These are phyloP conservation scores for Vigna hirtella DNA, from an alignment of 306 rosid genomes.

Conservation along the genomic window DNA sequence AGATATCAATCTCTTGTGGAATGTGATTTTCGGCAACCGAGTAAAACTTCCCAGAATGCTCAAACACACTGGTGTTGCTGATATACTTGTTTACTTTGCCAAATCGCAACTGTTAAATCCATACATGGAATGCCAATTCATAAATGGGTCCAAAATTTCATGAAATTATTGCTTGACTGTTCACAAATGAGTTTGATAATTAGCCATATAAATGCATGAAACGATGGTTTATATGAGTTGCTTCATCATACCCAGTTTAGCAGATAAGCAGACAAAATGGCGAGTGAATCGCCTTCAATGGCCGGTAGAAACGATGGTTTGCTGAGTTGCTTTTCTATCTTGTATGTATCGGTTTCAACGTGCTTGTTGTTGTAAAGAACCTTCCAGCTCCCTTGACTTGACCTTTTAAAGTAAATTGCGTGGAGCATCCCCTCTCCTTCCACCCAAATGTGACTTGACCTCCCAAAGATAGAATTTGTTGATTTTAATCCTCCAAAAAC, in stretches of 20 bases:
- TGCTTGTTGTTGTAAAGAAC: slow-evolving; percentile 65
- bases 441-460: slow-evolving; percentile 65
- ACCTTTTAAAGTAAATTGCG: slow-evolving; percentile 58
- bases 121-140: slow-evolving; percentile 12
- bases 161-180: background rate
- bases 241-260: slow-evolving; percentile 58
- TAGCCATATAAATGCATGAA: slow-evolving; percentile 12
- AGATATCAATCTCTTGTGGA: slow-evolving; percentile 76
- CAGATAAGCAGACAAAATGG: slow-evolving; percentile 62
- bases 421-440: slow-evolving; percentile 95
- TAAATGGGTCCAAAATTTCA: background rate
- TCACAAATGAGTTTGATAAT: background rate
- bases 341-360: slow-evolving; percentile 68
- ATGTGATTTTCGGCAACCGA: slow-evolving; percentile 66
- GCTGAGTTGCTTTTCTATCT: slow-evolving; percentile 59
- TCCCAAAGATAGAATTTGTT: slow-evolving; percentile 68
- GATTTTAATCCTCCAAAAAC: slow-evolving; percentile 76
- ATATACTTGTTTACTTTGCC: slow-evolving; percentile 66
- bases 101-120: slow-evolving; percentile 57
- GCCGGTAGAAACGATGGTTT: slow-evolving; percentile 72
- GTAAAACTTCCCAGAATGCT: slow-evolving; percentile 68
- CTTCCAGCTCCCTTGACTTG: slow-evolving; percentile 47
- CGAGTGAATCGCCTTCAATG: slow-evolving; percentile 56
- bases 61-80: slow-evolving; percentile 77
- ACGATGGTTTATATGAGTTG: too few relatives aligned